Evolutionary conservation across 148 eudicot genomes (phyloP).

Genomic region (Rhododendron vialii): DNA sequence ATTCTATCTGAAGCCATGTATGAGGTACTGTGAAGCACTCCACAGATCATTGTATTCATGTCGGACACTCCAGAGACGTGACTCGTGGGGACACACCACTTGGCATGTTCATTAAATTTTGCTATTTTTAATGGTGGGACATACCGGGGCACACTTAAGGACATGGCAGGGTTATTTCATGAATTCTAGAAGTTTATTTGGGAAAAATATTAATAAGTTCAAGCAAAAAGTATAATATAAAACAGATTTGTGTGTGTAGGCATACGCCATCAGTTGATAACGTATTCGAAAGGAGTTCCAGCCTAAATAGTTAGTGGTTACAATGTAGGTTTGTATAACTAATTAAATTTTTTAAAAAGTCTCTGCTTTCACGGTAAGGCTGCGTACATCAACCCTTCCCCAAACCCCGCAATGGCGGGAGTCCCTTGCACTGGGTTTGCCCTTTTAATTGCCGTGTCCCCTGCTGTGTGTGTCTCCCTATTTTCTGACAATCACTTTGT

Average conservation of each 20-base stretch:
- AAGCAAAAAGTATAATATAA: background rate
- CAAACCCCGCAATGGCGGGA: too few species aligned
- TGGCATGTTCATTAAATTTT: background rate
- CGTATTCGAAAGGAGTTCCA: background rate
- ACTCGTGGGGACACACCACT: background rate
- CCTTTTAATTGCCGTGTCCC: background rate
- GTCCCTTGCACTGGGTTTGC: too few species aligned
- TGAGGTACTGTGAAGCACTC: conserved; percentile 30
- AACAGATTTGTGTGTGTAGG: background rate
- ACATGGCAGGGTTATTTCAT: background rate
- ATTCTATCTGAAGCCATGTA: conserved; percentile 57
- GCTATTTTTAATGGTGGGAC: background rate
- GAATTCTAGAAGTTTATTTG: background rate
- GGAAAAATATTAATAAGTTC: background rate
- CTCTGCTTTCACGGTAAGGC: too few species aligned
- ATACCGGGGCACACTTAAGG: background rate
- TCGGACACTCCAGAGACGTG: background rate
- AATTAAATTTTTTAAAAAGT: background rate
- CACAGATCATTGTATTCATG: background rate
- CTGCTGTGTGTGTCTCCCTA: background rate
- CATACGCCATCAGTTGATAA: background rate
- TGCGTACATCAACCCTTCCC: too few species aligned
- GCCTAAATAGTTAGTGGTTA: background rate
- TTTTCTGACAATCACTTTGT: background rate
- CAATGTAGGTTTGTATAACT: background rate